A percentile compares a stretch with the other conserved stretches of the same genome.
These are phyloP conservation scores for Murraya koenigii DNA, from an alignment of 345 rosid genomes.

Conservation along the genomic window DNA sequence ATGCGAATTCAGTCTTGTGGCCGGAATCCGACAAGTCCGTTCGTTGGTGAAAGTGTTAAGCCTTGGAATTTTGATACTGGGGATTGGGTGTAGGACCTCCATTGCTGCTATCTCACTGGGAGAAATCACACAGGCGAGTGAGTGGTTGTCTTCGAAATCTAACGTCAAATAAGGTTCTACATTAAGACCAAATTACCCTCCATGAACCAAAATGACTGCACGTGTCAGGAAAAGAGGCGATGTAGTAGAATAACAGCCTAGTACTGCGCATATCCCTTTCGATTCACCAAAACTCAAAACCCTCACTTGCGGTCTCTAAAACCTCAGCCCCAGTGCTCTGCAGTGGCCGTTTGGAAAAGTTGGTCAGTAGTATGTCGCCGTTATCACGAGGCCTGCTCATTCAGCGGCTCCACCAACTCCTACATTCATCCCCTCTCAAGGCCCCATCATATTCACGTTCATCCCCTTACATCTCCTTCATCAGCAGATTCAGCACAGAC, in stretches of 20 bases:
- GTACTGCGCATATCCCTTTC: neutral
- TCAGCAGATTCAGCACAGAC: conserved; percentile 40
- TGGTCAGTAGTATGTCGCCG: conserved; percentile 44
- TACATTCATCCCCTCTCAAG: conserved; percentile 25
- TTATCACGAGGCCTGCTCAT: conserved; percentile 59
- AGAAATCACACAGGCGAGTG: too few species aligned
- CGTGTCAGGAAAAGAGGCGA: neutral
- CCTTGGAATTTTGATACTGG: neutral
- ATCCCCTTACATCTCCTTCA: conserved; percentile 19
- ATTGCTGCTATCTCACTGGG: neutral
- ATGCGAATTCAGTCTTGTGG: neutral
- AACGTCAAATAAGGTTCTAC: neutral
- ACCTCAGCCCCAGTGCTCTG: neutral
- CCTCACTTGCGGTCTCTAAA: neutral
- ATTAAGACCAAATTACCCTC: neutral
- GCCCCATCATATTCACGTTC: neutral
- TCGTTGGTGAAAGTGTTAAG: neutral
- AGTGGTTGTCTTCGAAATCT: neutral
- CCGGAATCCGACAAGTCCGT: neutral
- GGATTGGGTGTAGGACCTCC: conserved; percentile 3
- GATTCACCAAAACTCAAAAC: neutral
- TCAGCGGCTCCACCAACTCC: conserved; percentile 49
- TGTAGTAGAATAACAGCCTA: neutral
- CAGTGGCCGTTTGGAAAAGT: neutral
- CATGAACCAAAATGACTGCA: neutral